Percentiles rank a stretch among this genome's conserved stretches.
Evolutionary conservation across 2,329 filamentous ascomycete genomes (phyloP).

Genomic region (Cercospora sojina): DNA sequence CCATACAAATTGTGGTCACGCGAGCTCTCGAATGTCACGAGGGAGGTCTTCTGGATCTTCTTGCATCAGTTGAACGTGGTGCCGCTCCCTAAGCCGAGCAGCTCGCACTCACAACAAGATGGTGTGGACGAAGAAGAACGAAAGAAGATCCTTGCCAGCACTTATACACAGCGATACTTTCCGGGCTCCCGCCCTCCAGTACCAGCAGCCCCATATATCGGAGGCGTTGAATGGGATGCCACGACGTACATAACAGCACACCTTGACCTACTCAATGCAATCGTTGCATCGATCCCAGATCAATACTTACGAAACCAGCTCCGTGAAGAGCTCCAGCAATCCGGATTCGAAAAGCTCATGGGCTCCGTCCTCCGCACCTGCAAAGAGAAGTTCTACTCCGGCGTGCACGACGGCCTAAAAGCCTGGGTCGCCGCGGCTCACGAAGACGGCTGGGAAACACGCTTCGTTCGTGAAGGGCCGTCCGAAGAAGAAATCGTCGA

Average conservation of each 20-base stretch:
- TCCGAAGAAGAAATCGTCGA: constrained; percentile 43
- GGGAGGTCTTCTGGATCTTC: constrained; percentile 99
- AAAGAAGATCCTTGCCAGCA: constrained; percentile 31
- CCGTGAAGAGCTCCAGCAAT: constrained; percentile 74
- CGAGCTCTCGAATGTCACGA: constrained; percentile 87
- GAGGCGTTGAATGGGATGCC: constrained; percentile 97
- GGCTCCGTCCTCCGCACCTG: constrained; percentile 81
- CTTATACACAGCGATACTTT: constrained; percentile 67
- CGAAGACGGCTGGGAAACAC: constrained; percentile 85
- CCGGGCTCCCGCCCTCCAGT: constrained; percentile 84
- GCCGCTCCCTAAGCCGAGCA: constrained; percentile 53
- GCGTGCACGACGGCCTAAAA: constrained; percentile 82
- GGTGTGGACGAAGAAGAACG: constrained; percentile 25
- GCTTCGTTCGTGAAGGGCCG: constrained; percentile 74
- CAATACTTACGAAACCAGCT: constrained; percentile 70
- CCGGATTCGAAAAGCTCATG: constrained; percentile 88
- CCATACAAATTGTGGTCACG: constrained; percentile 94
- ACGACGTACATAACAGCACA: constrained; percentile 95
- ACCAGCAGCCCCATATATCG: constrained; percentile 91
- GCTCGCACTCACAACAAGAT: constrained; percentile 28
- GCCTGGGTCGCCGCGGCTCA: constrained; percentile 86
- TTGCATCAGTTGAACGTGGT: constrained; percentile 90
- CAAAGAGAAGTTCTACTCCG: constrained; percentile 96
- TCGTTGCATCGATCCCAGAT: constrained; percentile 77
- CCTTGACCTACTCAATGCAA: constrained; percentile 86